Evolutionary conservation across 345 rosid species (phyloP), one percentile per base, ranked within the genome.

Genomic region (Salix caprea): DNA sequence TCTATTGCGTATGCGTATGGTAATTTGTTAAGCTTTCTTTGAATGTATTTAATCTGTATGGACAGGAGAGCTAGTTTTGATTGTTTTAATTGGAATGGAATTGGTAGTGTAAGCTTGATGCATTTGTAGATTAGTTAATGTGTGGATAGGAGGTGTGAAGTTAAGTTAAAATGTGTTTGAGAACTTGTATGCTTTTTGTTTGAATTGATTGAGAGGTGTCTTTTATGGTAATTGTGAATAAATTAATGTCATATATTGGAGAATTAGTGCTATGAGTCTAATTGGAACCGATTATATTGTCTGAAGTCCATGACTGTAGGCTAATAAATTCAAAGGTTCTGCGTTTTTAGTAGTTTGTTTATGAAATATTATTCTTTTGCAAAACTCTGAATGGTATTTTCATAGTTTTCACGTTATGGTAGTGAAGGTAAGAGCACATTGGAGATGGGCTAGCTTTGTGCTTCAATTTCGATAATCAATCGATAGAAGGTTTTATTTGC

Each of bases 1-100:
- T 83, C 97, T 0, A 88, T 88, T 58, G 99, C 99, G 1, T 96
- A 96, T 86, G 98, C 99, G 23, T 96, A 93, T 76, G 99, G 99
- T 96, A 83, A 86, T 83, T 83, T 81, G 40, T 58, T 4, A 23
- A 58, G 28, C 23, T 13, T 56, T 67, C 26, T 73, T 4, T n/a
- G 40, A 67, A 8, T 36, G 15, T n/a, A 62, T 26, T 56, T 37
- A 24, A 48, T 13, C 30, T 61, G 64, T 39, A 60, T 71, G 40
- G 24, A 9, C 24, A 24, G 74, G 64, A 19, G 23, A 34, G 62
- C 36, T 71, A 71, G 46, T 30, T 52, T 52, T 52, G 64, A 70
- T 52, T 71, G 44, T 30, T 6, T 50, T 26, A 50, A 30, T 39
- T 30, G 32, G 56, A 24, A 58, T 46, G 34, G 18, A 28, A 52